phyloP scores from a whole-genome alignment of 2,329 filamentous ascomycete species.

The Fusarium austroafricanum region DNA sequence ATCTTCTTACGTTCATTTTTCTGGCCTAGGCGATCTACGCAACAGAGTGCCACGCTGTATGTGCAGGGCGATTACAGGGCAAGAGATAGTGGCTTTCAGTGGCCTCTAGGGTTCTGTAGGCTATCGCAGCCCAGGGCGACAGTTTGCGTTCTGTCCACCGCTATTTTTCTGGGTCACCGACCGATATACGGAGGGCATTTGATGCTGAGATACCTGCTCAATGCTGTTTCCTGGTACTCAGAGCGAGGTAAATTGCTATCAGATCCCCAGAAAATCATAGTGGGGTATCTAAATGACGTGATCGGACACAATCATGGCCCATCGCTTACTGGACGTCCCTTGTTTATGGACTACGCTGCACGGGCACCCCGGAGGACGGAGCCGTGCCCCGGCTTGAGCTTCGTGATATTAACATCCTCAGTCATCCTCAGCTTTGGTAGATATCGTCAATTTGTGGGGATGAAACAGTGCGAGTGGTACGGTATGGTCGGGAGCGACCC shows the following conservation, averaged over 20 bases:
- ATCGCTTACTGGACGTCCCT: conserved; percentile 27
- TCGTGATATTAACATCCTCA: no score
- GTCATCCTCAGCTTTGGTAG: background rate
- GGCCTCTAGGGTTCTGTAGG: conserved; percentile 22
- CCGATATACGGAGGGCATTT: conserved; percentile 42
- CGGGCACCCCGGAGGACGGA: conserved; percentile 24
- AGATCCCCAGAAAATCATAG: conserved; percentile 17
- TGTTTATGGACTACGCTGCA: conserved; percentile 34
- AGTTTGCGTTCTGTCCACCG: conserved; percentile 38
- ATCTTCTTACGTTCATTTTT: conserved; percentile 20
- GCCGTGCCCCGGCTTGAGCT: conserved; percentile 25
- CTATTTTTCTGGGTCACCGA: conserved; percentile 39
- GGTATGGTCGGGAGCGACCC: conserved; percentile 14
- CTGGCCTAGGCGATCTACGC: conserved; percentile 22
- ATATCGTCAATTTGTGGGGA: conserved; percentile 8
- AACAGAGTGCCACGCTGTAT: conserved; percentile 22
- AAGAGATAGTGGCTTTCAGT: conserved; percentile 1
- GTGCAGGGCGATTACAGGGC: conserved; percentile 4
- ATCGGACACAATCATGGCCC: conserved; percentile 42
- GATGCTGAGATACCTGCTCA: conserved; percentile 31
- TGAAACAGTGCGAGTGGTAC: conserved; percentile 38
- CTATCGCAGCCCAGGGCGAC: conserved; percentile 14
- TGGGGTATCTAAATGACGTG: conserved; percentile 46
- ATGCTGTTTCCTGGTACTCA: background rate
- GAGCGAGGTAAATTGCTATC: conserved; percentile 35